Conservation (phyloP, 495 filamentous ascomycete species). For the Stereocaulon alpinum region DNA sequence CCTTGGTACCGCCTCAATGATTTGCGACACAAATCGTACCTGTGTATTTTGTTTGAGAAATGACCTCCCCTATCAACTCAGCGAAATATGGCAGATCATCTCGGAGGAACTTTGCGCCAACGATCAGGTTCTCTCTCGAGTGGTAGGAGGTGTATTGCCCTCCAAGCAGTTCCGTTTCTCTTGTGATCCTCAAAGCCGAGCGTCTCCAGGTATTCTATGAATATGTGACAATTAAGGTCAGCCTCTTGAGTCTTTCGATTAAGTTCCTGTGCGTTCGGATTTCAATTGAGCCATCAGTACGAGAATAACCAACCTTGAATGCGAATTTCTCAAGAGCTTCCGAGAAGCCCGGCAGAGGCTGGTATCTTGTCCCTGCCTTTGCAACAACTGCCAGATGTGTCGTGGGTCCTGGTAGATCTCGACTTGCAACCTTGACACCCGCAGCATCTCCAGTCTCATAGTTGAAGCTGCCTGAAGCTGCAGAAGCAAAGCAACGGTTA, state of each 20-base stretch:
- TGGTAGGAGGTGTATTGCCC: slow-evolving; percentile 75
- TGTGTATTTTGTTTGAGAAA: slow-evolving; percentile 73
- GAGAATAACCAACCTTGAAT: slow-evolving; percentile 66
- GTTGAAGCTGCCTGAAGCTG: slow-evolving; percentile 68
- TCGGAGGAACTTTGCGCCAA: slow-evolving; percentile 87
- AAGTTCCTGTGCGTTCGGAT: neutral
- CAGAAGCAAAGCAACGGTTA: slow-evolving; percentile 70
- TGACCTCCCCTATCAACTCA: slow-evolving; percentile 87
- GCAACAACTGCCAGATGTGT: slow-evolving; percentile 83
- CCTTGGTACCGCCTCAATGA: slow-evolving; percentile 11
- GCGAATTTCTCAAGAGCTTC: slow-evolving; percentile 87
- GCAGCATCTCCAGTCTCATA: slow-evolving; percentile 78
- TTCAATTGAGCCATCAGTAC: neutral
- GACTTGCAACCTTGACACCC: slow-evolving; percentile 82
- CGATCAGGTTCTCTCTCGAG: slow-evolving; percentile 82
- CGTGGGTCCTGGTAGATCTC: slow-evolving; percentile 79
- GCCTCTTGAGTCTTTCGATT: neutral
- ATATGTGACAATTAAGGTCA: slow-evolving; percentile 23
- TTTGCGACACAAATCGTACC: slow-evolving; percentile 43
- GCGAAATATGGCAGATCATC: slow-evolving; percentile 96
- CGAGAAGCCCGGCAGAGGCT: slow-evolving; percentile 77
- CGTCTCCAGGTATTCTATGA: slow-evolving; percentile 71
- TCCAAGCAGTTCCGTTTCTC: slow-evolving; percentile 90
- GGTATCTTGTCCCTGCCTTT: slow-evolving; percentile 85
- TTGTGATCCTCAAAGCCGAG: slow-evolving; percentile 78